Evolutionary conservation across 495 filamentous ascomycete genomes (phyloP), one percentile per base, ranked within the genome.

Genomic region (Talaromyces ruber): DNA sequence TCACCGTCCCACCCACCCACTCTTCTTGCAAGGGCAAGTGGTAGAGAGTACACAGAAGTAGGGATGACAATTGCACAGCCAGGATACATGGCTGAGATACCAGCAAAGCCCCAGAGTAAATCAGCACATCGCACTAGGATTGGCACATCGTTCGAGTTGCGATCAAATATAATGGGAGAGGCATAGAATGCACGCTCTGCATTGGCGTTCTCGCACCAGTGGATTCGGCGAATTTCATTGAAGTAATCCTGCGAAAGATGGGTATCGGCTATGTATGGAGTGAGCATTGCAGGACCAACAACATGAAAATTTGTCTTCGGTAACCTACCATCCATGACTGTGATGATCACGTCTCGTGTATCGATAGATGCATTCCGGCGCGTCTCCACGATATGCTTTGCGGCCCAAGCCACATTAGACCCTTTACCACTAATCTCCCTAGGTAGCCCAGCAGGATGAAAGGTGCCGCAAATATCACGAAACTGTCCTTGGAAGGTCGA

Each of bases 151-250:
- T 88, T 82, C 14, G 86, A 82, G 67, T 88, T 89, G 62, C 86
- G 84, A 68, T 88, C 86, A 64, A 88, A 89, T 53, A 89, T 82
- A 58, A 89, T 87, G n/a, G 86, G 86, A 14, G 84, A 84, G 34
- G 82, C 75, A 67, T 89, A 89, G 29, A 88, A 66, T 2, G 85
- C 84, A 2, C 80, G 86, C 21, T 68, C 74, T 2, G 81, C 79
- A 6, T 82, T 84, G 18, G 81, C 78, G 39, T 79, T 73, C 62
- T 85, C 72, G 2, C 73, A 63, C 47, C 76, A 73, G 64, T 89
- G 86, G 69, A 86, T 79, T 28, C 72, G 80, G 24, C 82, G 84
- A 47, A 88, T 81, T 51, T 81, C 76, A 30, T 77, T 74, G 69
- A 88, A 88, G 68, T 88, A 88, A 65, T 83, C 85, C 53, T 80